Conservation (phyloP, 2,329 filamentous ascomycete genomes). For the Monosporascus cannonballus region DNA sequence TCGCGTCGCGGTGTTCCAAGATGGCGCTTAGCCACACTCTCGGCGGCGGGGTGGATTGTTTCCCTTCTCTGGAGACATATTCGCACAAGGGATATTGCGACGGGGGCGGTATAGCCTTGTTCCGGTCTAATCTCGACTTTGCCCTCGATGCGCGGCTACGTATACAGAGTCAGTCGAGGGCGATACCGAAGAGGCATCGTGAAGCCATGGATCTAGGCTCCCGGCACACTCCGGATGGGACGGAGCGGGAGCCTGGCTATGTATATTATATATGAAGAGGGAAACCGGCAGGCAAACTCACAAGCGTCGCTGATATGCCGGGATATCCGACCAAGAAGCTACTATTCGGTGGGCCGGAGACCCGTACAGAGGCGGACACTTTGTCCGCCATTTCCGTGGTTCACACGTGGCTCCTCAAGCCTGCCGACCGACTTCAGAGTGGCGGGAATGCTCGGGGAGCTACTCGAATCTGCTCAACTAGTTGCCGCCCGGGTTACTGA, state of each 20-base stretch:
- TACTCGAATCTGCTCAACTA: not conserved
- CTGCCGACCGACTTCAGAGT: conserved; percentile 12
- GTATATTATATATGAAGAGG: conserved; percentile 6
- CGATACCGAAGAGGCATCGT: not conserved
- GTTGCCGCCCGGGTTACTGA: not conserved
- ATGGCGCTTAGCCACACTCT: conserved; percentile 88
- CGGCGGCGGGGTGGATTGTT: conserved; percentile 92
- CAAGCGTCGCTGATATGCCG: conserved; percentile 93
- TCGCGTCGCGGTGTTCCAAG: conserved; percentile 86
- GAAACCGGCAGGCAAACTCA: conserved; percentile 44
- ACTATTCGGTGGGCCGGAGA: conserved; percentile 94
- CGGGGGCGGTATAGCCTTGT: conserved; percentile 78
- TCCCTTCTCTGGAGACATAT: conserved; percentile 91
- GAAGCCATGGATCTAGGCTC: conserved; percentile 1
- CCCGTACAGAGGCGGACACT: conserved; percentile 82
- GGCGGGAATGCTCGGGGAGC: conserved; percentile 10
- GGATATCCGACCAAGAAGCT: conserved; percentile 96
- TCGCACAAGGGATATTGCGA: conserved; percentile 85
- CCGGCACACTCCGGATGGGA: conserved; percentile 11
- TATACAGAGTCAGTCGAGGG: not conserved
- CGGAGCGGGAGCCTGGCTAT: conserved; percentile 2
- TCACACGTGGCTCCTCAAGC: conserved; percentile 2
- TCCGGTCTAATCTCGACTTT: conserved; percentile 93
- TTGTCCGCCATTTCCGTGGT: conserved; percentile 27
- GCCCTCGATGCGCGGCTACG: conserved; percentile 89